phyloP scores from a whole-genome alignment of 73 alveolate genomes.

The Paramecium pentaurelia region DNA sequence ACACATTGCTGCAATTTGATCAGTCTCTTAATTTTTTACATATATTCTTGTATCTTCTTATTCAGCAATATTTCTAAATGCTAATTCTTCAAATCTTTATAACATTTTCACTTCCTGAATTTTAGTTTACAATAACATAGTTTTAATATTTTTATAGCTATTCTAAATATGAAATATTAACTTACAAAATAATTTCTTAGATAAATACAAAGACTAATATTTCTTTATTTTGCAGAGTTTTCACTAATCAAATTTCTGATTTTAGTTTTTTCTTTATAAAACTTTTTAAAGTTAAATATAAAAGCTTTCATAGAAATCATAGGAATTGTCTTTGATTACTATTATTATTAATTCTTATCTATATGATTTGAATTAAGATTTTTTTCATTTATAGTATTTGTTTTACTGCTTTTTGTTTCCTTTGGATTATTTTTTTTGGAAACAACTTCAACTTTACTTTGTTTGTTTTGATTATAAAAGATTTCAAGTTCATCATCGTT shows the following conservation, averaged over 20 bases:
- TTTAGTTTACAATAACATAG: slow-evolving; percentile 23
- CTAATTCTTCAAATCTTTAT: slow-evolving; percentile 36
- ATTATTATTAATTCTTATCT: background rate
- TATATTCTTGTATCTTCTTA: slow-evolving; percentile 19
- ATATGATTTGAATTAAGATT: background rate
- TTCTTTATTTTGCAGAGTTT: slow-evolving; percentile 30
- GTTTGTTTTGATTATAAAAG: slow-evolving; percentile 2
- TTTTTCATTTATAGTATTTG: background rate
- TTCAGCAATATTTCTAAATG: slow-evolving; percentile 7
- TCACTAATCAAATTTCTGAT: slow-evolving; percentile 18
- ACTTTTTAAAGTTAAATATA: slow-evolving; percentile 13
- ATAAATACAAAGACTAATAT: background rate
- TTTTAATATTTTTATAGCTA: slow-evolving; percentile 16
- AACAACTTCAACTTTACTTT: background rate
- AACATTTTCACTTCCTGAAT: slow-evolving; percentile 22
- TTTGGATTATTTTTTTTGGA: background rate
- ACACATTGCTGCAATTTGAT: slow-evolving; percentile 31
- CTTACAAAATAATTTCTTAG: slow-evolving; percentile 35
- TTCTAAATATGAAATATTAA: background rate
- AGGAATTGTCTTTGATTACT: background rate
- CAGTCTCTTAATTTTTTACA: background rate
- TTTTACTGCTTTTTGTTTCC: background rate
- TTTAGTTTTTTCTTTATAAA: slow-evolving; percentile 34
- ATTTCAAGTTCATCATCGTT: slow-evolving; percentile 14
- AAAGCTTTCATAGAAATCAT: slow-evolving; percentile 43